Evolutionary conservation across 306 rosid genomes (phyloP), one percentile per base, ranked within the genome.

Genomic region (Calophaca sinica): DNA sequence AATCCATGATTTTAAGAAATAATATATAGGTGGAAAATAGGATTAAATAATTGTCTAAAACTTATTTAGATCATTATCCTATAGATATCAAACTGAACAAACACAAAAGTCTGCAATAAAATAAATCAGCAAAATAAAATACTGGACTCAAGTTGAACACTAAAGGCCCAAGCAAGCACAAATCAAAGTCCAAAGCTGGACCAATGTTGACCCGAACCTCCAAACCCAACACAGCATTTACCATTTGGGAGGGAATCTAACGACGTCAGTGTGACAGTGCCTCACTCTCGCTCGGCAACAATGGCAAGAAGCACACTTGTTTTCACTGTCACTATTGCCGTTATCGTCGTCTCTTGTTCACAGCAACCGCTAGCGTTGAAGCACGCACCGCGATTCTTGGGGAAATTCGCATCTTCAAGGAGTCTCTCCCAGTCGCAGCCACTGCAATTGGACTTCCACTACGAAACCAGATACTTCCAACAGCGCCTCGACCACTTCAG

Each of bases 401-500:
- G 82, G 8, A 81, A 80, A 73, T 86, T 84, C 74, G 61, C 97
- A 3, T 38, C 52, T 53, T 33, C 36, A 41, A 57, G 14, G 9
- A 48, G 66, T 8, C 42, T 75, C 29, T 26, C 26, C 26, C 26
- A 20, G 26, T 20, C 26, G 26, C 26, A 20, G 20, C 1, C 68
- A 9, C 13, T 7, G 3, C 64, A 82, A 29, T 58, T 53, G 2
- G 49, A 51, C 14, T 9, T 63, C 65, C 79, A 59, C 49, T 94
- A 88, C 82, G 89, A 94, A 61, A 91, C 86, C 72, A 82, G 82
- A 50, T 86, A 84, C 76, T 89, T 87, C 64, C 50, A 84, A 15
- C 98, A 93, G 83, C 81, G 78, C 7, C 94, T 93, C 68, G 97
- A 93, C 61, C 98, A 93, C 79, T 93, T 91, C 83, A 89, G 90